Base-by-base conservation (phyloP, 768 basidiomycete species). In the Termitomyces sp. region DNA sequence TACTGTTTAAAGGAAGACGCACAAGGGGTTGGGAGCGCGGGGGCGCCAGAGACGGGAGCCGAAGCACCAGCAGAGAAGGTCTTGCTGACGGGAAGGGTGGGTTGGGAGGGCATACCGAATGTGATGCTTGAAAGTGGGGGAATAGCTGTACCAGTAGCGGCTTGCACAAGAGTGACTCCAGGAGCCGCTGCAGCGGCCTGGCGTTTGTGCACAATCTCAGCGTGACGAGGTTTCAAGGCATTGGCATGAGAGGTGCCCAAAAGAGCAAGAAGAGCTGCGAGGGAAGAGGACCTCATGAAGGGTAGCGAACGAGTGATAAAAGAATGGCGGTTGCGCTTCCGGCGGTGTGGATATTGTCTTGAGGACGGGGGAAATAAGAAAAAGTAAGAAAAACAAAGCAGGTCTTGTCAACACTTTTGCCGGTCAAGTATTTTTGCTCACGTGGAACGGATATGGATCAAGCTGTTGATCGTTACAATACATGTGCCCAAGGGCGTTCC, bases 11-110 rank as follows among this genome's bases (percentile, higher is more conserved):
- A 28, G 40, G 35, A 52, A 19, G 2, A 71, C 79, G 57, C 68
- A 88, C 88, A 84, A n/a, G 77, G 67, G 0, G 79, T 73, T 0
- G 92, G 92, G 10, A 94, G 72, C 2, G 71, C 57, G 2, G 88
- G 87, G 1, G 82, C 92, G 57, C 87, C 86, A 33, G 80, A 63
- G 42, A 87, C 72, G 1, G 87, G 82, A 3, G 86, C 79, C 0
- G 75, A 75, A 30, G 84, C 80, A 1, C 90, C 90, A 42, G 84
- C 69, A 0, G 79, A 37, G 62, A 72, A 87, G 0, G 84, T 84
- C 3, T 80, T 67, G 3, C 82, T 73, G 17, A 82, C 71, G 1
- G 80, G 65, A 1, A 79, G 73, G 0, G 81, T 76, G 3, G 79
- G 59, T 6, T 75, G 74, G 6, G 79, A 71, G 5, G 86, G 70